Evolutionary conservation across 2,329 filamentous ascomycete genomes (phyloP).

Genomic region (Scedosporium apiospermum): DNA sequence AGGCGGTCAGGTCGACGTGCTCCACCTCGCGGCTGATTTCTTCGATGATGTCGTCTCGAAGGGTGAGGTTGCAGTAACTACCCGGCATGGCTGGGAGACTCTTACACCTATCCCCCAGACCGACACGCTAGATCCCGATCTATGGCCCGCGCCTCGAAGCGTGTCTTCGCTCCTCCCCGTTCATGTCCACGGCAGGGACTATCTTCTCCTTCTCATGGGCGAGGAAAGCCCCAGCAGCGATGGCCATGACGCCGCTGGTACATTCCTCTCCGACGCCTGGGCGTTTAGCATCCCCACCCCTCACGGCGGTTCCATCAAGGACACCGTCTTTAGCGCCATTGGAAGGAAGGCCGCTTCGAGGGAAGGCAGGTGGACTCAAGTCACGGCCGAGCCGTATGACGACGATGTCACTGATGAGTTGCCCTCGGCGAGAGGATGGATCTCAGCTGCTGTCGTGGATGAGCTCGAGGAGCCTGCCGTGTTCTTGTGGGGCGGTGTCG

Average conservation of each 20-base stretch:
- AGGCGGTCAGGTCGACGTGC: slow-evolving; percentile 61
- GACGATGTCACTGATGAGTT: slow-evolving; percentile 38
- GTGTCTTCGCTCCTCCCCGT: slow-evolving; percentile 43
- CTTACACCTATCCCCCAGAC: slow-evolving; percentile 23
- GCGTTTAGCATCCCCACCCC: slow-evolving; percentile 48
- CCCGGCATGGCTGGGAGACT: slow-evolving; percentile 45
- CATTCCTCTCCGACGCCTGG: slow-evolving; percentile 54
- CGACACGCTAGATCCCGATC: slow-evolving; percentile 16
- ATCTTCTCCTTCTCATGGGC: slow-evolving; percentile 52
- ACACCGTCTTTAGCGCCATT: slow-evolving; percentile 44
- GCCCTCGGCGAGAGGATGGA: slow-evolving; percentile 46
- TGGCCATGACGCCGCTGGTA: slow-evolving; percentile 41
- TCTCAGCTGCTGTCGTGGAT: slow-evolving; percentile 45
- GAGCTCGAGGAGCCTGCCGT: slow-evolving; percentile 51
- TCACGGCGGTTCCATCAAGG: slow-evolving; percentile 39
- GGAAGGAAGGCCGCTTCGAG: slow-evolving; percentile 39
- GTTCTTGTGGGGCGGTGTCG: slow-evolving; percentile 51
- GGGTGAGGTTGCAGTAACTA: slow-evolving; percentile 40
- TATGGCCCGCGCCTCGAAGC: slow-evolving; percentile 43
- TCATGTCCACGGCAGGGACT: slow-evolving; percentile 50
- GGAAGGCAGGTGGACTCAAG: slow-evolving; percentile 49
- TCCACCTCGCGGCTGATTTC: slow-evolving; percentile 46
- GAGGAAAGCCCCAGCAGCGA: slow-evolving; percentile 39
- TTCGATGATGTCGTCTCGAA: slow-evolving; percentile 39
- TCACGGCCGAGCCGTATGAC: slow-evolving; percentile 38